Conservation (phyloP, 2,329 filamentous ascomycete genomes). For the Cercospora sesami region DNA sequence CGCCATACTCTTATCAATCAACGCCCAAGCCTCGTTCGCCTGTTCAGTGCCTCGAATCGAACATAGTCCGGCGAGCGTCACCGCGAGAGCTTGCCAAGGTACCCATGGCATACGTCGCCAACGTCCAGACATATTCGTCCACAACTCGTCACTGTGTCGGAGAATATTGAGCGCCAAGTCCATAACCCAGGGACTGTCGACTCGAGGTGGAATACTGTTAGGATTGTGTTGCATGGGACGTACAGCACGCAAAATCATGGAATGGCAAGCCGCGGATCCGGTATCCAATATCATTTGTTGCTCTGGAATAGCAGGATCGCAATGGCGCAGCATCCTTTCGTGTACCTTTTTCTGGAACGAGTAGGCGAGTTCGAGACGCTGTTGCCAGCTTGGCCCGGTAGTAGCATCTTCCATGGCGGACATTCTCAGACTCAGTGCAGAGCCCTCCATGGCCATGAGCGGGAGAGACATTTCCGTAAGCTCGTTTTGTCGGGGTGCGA, state of each 20-base stretch:
- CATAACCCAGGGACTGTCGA: constrained; percentile 38
- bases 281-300: constrained; percentile 30
- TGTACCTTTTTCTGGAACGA: constrained; percentile 27
- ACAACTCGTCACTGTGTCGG: constrained; percentile 34
- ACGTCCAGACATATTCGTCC: constrained; percentile 38
- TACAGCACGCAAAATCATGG: constrained; percentile 35
- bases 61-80: constrained; percentile 56
- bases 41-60: constrained; percentile 49
- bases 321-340: constrained; percentile 32
- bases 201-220: constrained; percentile 31
- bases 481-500: constrained; percentile 26
- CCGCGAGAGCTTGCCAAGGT: constrained; percentile 58
- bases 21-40: constrained; percentile 53
- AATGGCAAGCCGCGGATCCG: constrained; percentile 26
- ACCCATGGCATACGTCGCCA: constrained; percentile 56
- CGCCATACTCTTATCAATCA: constrained; percentile 51
- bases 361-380: constrained; percentile 34
- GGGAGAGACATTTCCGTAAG: constrained; percentile 38
- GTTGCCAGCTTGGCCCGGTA: constrained; percentile 32
- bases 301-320: constrained; percentile 26
- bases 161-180: constrained; percentile 49
- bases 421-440: constrained; percentile 21
- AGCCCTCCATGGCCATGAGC: constrained; percentile 24
- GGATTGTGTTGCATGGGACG: constrained; percentile 33
- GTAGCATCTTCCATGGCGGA: constrained; percentile 22